Percentiles rank a stretch among this genome's conserved stretches.
Conservation (phyloP, 2,329 filamentous ascomycete species). For the Cladophialophora carrionii region DNA sequence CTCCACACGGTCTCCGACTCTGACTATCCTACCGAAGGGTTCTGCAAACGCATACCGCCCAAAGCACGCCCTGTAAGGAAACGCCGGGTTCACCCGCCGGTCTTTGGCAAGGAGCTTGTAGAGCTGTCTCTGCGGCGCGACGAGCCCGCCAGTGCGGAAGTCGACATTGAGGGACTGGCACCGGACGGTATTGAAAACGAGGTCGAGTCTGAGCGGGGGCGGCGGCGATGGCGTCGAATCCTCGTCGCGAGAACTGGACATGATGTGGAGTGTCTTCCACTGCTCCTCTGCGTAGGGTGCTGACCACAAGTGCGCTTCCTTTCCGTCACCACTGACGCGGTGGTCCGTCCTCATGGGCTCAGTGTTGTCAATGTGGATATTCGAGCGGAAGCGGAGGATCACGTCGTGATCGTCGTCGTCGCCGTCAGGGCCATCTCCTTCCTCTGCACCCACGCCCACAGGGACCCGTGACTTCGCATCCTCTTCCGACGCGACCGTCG, state of each 20-base stretch:
- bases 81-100: conserved; percentile 16
- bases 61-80: conserved; percentile 24
- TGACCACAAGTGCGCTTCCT: background rate
- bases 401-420: conserved; percentile 9
- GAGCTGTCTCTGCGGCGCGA: conserved; percentile 14
- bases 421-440: background rate
- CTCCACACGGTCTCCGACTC: conserved; percentile 16
- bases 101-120: conserved; percentile 22
- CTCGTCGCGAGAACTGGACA: background rate
- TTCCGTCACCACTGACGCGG: background rate
- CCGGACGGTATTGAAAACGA: conserved; percentile 21
- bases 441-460: background rate
- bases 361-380: conserved; percentile 21
- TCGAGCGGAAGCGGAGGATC: conserved; percentile 23
- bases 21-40: conserved; percentile 8
- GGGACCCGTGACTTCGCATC: conserved; percentile 9
- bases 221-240: background rate
- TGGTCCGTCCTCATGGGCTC: background rate
- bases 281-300: conserved; percentile 10
- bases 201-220: conserved; percentile 7
- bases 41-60: conserved; percentile 26
- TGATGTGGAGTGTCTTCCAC: conserved; percentile 6
- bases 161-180: conserved; percentile 23
- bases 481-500: conserved; percentile 18
- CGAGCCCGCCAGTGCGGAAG: conserved; percentile 16